Conservation (phyloP, 495 filamentous ascomycete species). For the Hyaloscypha variabilis region DNA sequence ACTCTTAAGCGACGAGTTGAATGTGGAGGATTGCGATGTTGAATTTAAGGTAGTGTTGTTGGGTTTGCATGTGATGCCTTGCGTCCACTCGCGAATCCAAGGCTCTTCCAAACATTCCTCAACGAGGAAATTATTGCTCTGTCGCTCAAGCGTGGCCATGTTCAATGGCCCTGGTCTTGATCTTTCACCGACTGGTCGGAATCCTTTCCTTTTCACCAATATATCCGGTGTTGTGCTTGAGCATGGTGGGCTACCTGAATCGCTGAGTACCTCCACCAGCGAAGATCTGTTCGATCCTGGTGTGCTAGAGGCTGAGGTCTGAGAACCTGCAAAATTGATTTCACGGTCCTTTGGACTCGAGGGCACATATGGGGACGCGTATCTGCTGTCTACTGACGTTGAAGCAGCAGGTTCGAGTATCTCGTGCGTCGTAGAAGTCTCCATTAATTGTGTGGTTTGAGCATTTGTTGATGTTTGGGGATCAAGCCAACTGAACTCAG, state of each 20-base stretch:
- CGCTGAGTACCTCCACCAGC: neutral
- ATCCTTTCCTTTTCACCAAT: too few relatives aligned
- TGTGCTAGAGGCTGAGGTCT: neutral
- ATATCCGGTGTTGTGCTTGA: neutral
- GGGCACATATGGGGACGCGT: neutral
- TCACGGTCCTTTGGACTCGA: neutral
- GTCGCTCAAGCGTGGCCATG: too few relatives aligned
- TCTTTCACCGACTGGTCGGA: too few relatives aligned
- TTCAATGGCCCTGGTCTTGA: too few relatives aligned
- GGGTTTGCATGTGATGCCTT: too few relatives aligned
- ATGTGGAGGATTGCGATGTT: neutral
- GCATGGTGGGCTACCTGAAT: neutral
- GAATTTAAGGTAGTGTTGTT: too few relatives aligned
- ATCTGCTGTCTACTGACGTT: neutral
- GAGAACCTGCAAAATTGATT: neutral
- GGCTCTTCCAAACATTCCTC: too few relatives aligned
- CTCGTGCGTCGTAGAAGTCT: neutral
- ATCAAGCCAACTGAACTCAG: neutral
- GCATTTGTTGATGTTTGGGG: neutral
- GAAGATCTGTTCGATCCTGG: neutral
- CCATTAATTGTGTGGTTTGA: neutral
- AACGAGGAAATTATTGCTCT: too few relatives aligned
- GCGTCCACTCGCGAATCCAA: too few relatives aligned
- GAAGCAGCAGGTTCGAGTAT: neutral
- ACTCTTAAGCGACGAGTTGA: neutral